These are phyloP conservation scores for Termitomyces sp. DNA, from an alignment of 768 basidiomycete species.

Conservation along the genomic window DNA sequence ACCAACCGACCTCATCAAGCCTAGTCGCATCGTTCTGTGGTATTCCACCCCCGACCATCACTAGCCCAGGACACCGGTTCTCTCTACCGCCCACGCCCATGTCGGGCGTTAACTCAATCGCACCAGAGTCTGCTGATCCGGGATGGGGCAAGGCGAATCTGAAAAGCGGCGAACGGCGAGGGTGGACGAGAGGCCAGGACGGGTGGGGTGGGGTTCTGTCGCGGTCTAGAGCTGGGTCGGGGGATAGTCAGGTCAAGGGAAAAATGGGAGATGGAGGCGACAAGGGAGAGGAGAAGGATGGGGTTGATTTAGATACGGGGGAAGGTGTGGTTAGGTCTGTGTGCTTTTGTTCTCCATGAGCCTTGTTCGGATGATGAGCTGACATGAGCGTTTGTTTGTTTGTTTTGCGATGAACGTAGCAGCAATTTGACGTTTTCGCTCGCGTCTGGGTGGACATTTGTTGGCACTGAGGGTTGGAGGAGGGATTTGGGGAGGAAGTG, in stretches of 20 bases:
- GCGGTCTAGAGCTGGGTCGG: conserved; percentile 6
- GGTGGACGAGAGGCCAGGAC: conserved; percentile 71
- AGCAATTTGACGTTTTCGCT: conserved; percentile 80
- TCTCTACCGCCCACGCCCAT: not conserved
- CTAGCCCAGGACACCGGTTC: not conserved
- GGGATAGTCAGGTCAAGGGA: conserved; percentile 9
- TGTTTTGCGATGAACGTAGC: conserved; percentile 27
- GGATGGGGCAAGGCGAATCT: conserved; percentile 43
- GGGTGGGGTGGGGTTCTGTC: conserved; percentile 55
- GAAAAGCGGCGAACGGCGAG: conserved; percentile 40
- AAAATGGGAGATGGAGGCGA: conserved; percentile 36
- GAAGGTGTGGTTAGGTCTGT: conserved; percentile 62
- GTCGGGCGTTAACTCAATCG: no score
- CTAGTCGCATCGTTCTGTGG: not conserved
- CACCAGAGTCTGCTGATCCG: not conserved
- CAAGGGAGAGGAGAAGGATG: conserved; percentile 27
- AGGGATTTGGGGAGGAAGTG: conserved; percentile 57
- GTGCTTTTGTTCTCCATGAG: not conserved
- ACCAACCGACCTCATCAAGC: not conserved
- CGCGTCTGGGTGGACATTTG: conserved; percentile 68
- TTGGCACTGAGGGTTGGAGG: conserved; percentile 75
- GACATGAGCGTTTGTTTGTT: not conserved
- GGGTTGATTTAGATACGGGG: conserved; percentile 12
- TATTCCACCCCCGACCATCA: not conserved
- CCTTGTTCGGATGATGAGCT: conserved; percentile 7